Percentiles rank a stretch among this genome's conserved stretches.
phyloP scores from a whole-genome alignment of 169 alveolate species.

The Plasmodium berghei region DNA sequence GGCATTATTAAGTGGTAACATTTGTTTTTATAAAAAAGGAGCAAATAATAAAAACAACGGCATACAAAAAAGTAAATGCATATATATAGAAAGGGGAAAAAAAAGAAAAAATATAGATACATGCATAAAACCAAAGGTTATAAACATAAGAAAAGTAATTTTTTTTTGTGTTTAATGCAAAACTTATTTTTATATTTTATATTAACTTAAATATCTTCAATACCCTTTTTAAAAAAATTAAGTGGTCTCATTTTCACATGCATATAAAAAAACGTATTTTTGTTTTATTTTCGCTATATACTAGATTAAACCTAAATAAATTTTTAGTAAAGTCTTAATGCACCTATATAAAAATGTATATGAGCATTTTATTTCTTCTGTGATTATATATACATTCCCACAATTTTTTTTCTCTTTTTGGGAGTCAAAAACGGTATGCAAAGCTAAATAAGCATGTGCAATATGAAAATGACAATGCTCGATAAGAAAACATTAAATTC shows the following conservation, averaged over 20 bases:
- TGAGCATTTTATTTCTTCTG: slow-evolving; percentile 16
- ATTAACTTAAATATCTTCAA: slow-evolving; percentile 24
- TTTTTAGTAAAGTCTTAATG: slow-evolving; percentile 47
- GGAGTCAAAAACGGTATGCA: slow-evolving; percentile 9
- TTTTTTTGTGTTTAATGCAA: background rate
- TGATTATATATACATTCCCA: slow-evolving; percentile 1
- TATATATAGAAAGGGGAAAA: background rate
- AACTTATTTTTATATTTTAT: background rate
- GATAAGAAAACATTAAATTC: slow-evolving; percentile 3
- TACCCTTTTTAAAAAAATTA: slow-evolving; percentile 17
- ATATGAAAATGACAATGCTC: background rate
- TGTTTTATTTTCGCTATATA: slow-evolving; percentile 27
- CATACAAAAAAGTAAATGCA: background rate
- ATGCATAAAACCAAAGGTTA: slow-evolving; percentile 2
- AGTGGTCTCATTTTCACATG: slow-evolving; percentile 68
- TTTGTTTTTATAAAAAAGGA: background rate
- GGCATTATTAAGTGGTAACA: slow-evolving; percentile 5
- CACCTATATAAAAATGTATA: slow-evolving; percentile 24
- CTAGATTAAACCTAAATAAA: slow-evolving; percentile 74
- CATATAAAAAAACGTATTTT: slow-evolving; percentile 19
- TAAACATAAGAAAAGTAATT: background rate
- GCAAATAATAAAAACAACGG: slow-evolving; percentile 4
- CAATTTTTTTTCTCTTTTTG: slow-evolving; percentile 23
- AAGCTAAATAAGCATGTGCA: slow-evolving; percentile 18
- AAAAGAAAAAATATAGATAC: background rate